Evolutionary conservation across 768 basidiomycete species (phyloP), one percentile per base, ranked within the genome.

Genomic region (Phaeotremella fagi): DNA sequence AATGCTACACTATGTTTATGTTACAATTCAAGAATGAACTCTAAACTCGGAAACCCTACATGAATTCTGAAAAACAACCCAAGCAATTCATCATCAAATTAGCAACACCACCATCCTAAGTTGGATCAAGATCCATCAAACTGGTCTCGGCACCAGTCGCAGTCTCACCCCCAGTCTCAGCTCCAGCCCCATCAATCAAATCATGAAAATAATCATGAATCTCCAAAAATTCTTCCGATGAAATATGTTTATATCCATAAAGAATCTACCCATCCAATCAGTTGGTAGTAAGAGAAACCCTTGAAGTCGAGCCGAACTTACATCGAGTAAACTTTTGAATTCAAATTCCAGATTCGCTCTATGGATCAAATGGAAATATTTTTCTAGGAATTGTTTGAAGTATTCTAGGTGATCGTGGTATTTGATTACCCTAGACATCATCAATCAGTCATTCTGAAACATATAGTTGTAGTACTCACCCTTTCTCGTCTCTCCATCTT

Each of bases 401-500:
- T 58, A 57, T 1, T 26, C 44, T 2, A 15, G 42, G 27, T 35
- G 55, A 18, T 49, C 20, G 18, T 33, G 15, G 6, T 29, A 23
- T 1, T 48, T 33, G 18, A 62, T 51, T 0, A 58, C 46, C 3
- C 63, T 64, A n/a, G 15, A 59, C n/a, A n/a, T n/a, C n/a, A n/a
- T n/a, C n/a, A n/a, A n/a, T n/a, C n/a, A n/a, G n/a, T n/a, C n/a
- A n/a, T n/a, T n/a, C n/a, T n/a, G n/a, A n/a, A n/a, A n/a, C n/a
- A n/a, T n/a, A n/a, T n/a, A n/a, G n/a, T n/a, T n/a, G n/a, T n/a
- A n/a, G 22, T 11, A 52, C 59, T 53, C 29, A 64, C 63, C 59
- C 63, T n/a, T 41, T 50, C 44, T 64, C 48, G n/a, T 48, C n/a
- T 1, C 33, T 41, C 59, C 60, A 64, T 31, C 63, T 25, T 15